A percentile compares a stretch with the other conserved stretches of the same genome.
These are phyloP conservation scores for Dryas integrifolia DNA, from an alignment of 331 rosid genomes.

Conservation along the genomic window DNA sequence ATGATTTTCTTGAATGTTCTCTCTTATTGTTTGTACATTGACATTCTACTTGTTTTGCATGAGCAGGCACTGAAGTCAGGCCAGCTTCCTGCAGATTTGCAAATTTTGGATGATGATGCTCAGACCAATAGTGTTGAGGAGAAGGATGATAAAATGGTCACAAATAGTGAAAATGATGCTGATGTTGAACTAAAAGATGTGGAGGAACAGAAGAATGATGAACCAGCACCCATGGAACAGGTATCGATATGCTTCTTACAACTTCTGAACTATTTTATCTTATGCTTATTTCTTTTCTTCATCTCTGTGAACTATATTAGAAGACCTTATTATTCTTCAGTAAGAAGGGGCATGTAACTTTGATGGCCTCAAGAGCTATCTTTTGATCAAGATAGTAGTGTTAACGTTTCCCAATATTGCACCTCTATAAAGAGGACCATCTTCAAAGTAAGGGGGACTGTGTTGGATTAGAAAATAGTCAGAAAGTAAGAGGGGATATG, in stretches of 20 bases:
- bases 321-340: not conserved
- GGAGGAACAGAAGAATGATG: constrained; percentile 46
- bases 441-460: not conserved
- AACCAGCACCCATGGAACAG: constrained; percentile 69
- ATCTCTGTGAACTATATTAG: not conserved
- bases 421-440: not conserved
- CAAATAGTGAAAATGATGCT: constrained; percentile 28
- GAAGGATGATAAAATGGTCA: constrained; percentile 34
- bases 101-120: constrained; percentile 45
- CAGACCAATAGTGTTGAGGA: constrained; percentile 34
- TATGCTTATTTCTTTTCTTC: not conserved
- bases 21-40: not conserved
- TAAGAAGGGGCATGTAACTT: not conserved
- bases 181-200: constrained; percentile 41
- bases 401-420: not conserved
- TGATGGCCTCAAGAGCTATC: not conserved
- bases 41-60: constrained; percentile 14
- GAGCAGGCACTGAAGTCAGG: constrained; percentile 86
- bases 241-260: constrained; percentile 32
- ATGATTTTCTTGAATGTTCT: not conserved
- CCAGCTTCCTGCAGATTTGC: constrained; percentile 77
- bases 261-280: not conserved
- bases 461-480: not conserved
- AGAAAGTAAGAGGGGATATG: not conserved
- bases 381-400: not conserved